Base-by-base conservation (phyloP, 179 eudicot genomes). In the Silene vulgaris region DNA sequence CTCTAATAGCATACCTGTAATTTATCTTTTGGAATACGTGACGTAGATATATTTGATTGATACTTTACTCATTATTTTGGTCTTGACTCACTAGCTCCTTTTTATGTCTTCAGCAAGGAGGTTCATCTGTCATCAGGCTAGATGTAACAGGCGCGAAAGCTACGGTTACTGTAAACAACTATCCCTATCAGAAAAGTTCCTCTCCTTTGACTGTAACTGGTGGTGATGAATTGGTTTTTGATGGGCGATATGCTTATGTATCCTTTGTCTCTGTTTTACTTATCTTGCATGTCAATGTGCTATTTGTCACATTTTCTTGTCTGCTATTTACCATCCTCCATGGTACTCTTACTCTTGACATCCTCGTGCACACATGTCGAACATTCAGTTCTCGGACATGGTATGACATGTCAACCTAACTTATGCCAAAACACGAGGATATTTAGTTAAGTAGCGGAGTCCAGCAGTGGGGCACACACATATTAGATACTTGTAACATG, bases 221-320 rank as follows among this genome's bases (percentile, higher is more conserved):
- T 23, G 98, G 98, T 48, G 98, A 93, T 80, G 98, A 89, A 76
- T 83, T 93, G 84, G 78, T 91, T 50, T 93, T 93, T 76, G 87
- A 85, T 16, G 93, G 89, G 14, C 83, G 80, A 80, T 87, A 91
- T 86, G 88, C 92, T 82, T 93, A 89, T 75, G 98, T 93, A 93
- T 93, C 98, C 98, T 89, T 83, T 28, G 16, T 65, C 71, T n/a
- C 43, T 61, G 20, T 45, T 26, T 60, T 12, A 14, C 32, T 29
- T 61, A 76, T 20, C n/a, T 4, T 23, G 74, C 29, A 21, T 70
- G 35, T 69, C 59, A 43, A 23, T 13, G 73, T 23, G 35, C 17
- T 37, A 23, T 69, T 28, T 26, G 21, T 52, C 40, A 54, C 23
- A 13, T 52, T 28, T 50, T 52, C 23, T 12, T 71, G n/a, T 26